Percentiles rank a stretch among this genome's conserved stretches.
Evolutionary conservation across 257 asterid genomes (phyloP).

Genomic region (Nicotiana noctiflora): DNA sequence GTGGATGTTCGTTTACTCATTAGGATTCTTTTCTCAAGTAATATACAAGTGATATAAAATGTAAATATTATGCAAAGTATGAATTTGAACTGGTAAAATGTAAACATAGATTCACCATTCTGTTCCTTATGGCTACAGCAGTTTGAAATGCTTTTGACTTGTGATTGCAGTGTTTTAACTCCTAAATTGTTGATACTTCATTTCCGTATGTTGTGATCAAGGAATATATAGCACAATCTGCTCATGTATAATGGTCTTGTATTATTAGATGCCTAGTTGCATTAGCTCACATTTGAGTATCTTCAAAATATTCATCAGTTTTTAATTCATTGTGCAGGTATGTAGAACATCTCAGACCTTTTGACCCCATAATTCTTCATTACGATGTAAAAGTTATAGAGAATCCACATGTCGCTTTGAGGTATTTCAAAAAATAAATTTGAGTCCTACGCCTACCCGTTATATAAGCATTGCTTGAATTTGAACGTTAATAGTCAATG

Average conservation of each 20-base stretch:
- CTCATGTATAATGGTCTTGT: not conserved
- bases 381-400: not conserved
- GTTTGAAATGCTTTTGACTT: not conserved
- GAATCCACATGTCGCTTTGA: not conserved
- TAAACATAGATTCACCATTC: not conserved
- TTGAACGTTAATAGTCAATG: not conserved
- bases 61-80: not conserved
- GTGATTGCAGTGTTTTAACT: not conserved
- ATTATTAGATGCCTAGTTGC: not conserved
- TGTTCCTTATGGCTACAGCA: not conserved
- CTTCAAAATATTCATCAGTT: not conserved
- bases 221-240: not conserved
- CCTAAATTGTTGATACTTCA: not conserved
- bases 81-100: not conserved
- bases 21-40: not conserved
- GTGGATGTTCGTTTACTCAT: not conserved
- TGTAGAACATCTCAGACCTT: not conserved
- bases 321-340: not conserved
- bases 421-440: not conserved
- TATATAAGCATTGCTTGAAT: not conserved
- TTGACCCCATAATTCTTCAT: not conserved
- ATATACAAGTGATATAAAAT: not conserved
- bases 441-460: not conserved
- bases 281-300: not conserved
- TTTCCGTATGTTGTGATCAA: not conserved